phyloP scores from a whole-genome alignment of 2,329 filamentous ascomycete genomes.

The Chrysosporium queenslandicum region DNA sequence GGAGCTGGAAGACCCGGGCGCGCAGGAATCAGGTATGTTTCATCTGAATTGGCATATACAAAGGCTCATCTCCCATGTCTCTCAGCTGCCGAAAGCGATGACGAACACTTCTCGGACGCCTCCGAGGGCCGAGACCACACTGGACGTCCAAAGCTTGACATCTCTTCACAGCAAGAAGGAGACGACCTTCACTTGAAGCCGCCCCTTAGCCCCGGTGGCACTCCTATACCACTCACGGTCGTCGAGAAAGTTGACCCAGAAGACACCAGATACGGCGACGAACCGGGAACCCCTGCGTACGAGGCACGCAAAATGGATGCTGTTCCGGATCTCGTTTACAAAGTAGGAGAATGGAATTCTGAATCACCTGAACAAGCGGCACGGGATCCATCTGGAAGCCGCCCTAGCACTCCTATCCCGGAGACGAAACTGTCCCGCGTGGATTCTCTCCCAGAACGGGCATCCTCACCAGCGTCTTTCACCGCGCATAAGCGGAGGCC shows the following conservation, averaged over 20 bases:
- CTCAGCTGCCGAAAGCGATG: slow-evolving; percentile 43
- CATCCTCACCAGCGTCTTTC: slow-evolving; percentile 15
- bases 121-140: slow-evolving; percentile 45
- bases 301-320: slow-evolving; percentile 50
- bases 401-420: slow-evolving; percentile 25
- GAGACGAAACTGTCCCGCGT: slow-evolving; percentile 39
- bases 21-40: slow-evolving; percentile 45
- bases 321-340: slow-evolving; percentile 48
- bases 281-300: slow-evolving; percentile 51
- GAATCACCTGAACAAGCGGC: neutral
- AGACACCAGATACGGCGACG: slow-evolving; percentile 49
- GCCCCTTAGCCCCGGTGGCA: slow-evolving; percentile 39
- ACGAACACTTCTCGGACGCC: slow-evolving; percentile 58
- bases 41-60: neutral
- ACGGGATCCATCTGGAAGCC: neutral
- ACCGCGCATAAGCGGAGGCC: slow-evolving; percentile 32
- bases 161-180: slow-evolving; percentile 48
- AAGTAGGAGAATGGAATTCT: slow-evolving; percentile 23
- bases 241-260: slow-evolving; percentile 53
- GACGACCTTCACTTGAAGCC: slow-evolving; percentile 43
- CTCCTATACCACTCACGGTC: slow-evolving; percentile 48
- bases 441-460: slow-evolving; percentile 31
- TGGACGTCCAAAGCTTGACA: slow-evolving; percentile 49
- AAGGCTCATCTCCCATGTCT: slow-evolving; percentile 12
- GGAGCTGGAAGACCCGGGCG: slow-evolving; percentile 48